Percentiles rank a stretch among this genome's conserved stretches.
Conservation (phyloP, 2,329 filamentous ascomycete species). For the Cladosporium sp. region DNA sequence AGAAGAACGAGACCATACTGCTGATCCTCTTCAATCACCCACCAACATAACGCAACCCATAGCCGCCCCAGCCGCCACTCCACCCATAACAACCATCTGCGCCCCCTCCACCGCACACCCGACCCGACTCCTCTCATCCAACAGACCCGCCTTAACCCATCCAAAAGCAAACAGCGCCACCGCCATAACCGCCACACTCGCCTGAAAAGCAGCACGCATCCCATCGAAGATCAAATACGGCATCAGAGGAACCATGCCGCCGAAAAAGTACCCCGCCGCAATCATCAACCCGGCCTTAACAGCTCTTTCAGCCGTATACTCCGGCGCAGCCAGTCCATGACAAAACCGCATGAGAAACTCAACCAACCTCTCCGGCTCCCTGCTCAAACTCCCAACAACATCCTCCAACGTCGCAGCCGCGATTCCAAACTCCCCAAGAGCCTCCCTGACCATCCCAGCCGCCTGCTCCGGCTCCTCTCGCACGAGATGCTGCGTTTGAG, state of each 20-base stretch:
- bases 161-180: slow-evolving; percentile 60
- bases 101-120: slow-evolving; percentile 57
- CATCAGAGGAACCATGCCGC: slow-evolving; percentile 65
- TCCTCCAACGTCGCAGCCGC: background rate
- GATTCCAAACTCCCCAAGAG: slow-evolving; percentile 40
- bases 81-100: slow-evolving; percentile 63
- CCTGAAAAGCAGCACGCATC: slow-evolving; percentile 50
- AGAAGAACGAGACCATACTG: too few relatives aligned
- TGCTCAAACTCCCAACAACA: background rate
- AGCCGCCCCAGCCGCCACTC: slow-evolving; percentile 62
- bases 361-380: slow-evolving; percentile 32
- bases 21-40: too few relatives aligned
- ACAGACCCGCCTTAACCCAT: slow-evolving; percentile 58
- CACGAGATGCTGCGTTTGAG: slow-evolving; percentile 40
- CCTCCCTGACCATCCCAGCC: slow-evolving; percentile 36
- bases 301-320: slow-evolving; percentile 38
- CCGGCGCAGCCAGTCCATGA: slow-evolving; percentile 42
- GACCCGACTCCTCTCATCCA: slow-evolving; percentile 38
- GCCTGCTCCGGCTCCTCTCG: slow-evolving; percentile 34
- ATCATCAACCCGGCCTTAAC: slow-evolving; percentile 60
- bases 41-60: slow-evolving; percentile 60
- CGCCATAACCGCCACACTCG: slow-evolving; percentile 58
- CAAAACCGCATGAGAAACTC: slow-evolving; percentile 48
- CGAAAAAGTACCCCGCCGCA: slow-evolving; percentile 64
- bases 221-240: slow-evolving; percentile 59